Conservation (phyloP, 2,329 filamentous ascomycete species). For the Truncatella angustata region DNA sequence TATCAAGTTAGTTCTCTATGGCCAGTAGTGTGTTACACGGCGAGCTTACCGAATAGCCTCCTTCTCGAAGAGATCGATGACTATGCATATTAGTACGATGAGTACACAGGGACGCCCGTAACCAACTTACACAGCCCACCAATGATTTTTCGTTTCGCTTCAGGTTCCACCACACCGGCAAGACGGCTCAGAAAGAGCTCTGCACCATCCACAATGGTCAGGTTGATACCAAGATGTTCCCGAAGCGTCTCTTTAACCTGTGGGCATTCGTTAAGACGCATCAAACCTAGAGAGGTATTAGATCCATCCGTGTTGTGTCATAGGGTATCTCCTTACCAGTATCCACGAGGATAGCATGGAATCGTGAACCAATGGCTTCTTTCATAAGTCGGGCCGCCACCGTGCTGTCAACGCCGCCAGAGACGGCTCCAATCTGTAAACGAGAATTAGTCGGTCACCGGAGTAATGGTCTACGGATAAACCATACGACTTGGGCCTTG, state of each 20-base stretch:
- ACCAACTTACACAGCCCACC: too few relatives aligned
- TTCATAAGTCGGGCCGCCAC: slow-evolving; percentile 85
- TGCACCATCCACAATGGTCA: slow-evolving; percentile 80
- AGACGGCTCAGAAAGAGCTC: slow-evolving; percentile 76
- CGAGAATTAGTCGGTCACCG: too few relatives aligned
- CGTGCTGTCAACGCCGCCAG: slow-evolving; percentile 85
- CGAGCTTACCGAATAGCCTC: slow-evolving; percentile 53
- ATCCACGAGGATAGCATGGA: slow-evolving; percentile 82
- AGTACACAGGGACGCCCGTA: too few relatives aligned
- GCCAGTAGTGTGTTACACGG: neutral
- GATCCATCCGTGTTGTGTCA: too few relatives aligned
- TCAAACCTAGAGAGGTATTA: too few relatives aligned
- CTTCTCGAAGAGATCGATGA: slow-evolving; percentile 81
- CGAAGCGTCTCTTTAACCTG: slow-evolving; percentile 78
- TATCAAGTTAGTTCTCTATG: too few relatives aligned
- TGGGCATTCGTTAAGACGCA: slow-evolving; percentile 82
- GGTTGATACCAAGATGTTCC: slow-evolving; percentile 81
- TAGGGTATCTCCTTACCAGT: too few relatives aligned
- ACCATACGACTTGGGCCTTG: slow-evolving; percentile 77
- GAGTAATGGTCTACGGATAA: too few relatives aligned
- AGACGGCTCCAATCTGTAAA: slow-evolving; percentile 73
- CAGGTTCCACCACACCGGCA: slow-evolving; percentile 73
- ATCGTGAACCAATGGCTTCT: slow-evolving; percentile 79
- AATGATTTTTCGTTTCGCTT: slow-evolving; percentile 90
- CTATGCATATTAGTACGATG: too few relatives aligned